Percentiles rank a stretch among this genome's conserved stretches.
These are phyloP conservation scores for Xylariaceae sp. DNA, from an alignment of 2,329 filamentous ascomycete species.

Conservation along the genomic window DNA sequence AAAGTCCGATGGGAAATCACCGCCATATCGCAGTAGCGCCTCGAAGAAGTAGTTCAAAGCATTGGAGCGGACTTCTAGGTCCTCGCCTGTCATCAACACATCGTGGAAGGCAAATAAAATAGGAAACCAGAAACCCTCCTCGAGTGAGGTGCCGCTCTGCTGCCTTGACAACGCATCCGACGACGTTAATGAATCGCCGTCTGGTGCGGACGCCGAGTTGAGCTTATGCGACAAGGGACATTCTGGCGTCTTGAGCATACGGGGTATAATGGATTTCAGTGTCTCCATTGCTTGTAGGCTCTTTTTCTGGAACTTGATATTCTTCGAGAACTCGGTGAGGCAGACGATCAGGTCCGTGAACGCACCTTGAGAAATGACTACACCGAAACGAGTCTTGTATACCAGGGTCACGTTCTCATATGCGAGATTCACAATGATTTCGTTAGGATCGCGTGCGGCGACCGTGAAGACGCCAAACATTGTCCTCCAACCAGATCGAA, in stretches of 20 bases:
- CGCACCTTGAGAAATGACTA: constrained; percentile 93
- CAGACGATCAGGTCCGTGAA: constrained; percentile 97
- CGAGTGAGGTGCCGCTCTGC: constrained; percentile 80
- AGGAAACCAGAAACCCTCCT: constrained; percentile 98
- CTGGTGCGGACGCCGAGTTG: constrained; percentile 38
- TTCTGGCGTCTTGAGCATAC: constrained; percentile 94
- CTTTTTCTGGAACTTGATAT: constrained; percentile 98
- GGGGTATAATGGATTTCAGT: constrained; percentile 88
- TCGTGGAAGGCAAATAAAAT: constrained; percentile 98
- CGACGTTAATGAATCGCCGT: constrained; percentile 42
- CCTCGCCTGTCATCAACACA: constrained; percentile 97
- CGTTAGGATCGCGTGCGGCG: constrained; percentile 88
- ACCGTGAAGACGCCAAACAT: constrained; percentile 99
- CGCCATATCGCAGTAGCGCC: constrained; percentile 84
- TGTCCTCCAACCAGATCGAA: constrained; percentile 95
- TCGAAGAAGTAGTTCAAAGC: constrained; percentile 98
- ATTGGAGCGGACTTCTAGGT: constrained; percentile 88
- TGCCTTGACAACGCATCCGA: constrained; percentile 53
- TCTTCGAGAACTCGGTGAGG: constrained; percentile 97
- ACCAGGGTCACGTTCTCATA: constrained; percentile 97
- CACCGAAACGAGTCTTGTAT: constrained; percentile 92
- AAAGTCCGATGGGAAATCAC: constrained; percentile 89
- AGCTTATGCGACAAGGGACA: constrained; percentile 79
- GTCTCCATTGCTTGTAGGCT: constrained; percentile 94
- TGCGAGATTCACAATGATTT: constrained; percentile 93